Evolutionary conservation across 306 rosid genomes (phyloP).

Genomic region (Cicer pinnatifidum): DNA sequence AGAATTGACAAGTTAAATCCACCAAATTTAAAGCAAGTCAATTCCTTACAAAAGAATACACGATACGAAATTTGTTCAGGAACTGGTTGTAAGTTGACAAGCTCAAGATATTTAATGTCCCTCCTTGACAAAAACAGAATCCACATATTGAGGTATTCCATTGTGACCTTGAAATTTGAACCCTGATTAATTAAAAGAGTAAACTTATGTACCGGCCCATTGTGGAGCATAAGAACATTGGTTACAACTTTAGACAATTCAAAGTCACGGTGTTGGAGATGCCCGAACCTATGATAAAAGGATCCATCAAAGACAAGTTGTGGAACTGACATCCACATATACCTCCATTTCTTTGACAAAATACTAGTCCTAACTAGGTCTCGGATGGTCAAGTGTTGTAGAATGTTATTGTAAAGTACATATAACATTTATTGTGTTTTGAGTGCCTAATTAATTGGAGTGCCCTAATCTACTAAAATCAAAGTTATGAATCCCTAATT

Average conservation of each 20-base stretch:
- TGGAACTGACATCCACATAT: slow-evolving; percentile 27
- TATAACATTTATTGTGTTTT: too few relatives aligned
- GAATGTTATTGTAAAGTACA: not conserved
- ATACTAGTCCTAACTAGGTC: slow-evolving; percentile 33
- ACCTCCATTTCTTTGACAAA: slow-evolving; percentile 41
- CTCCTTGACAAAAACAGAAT: slow-evolving; percentile 10
- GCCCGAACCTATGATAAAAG: not conserved
- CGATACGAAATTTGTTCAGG: not conserved
- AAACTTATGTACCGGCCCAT: slow-evolving; percentile 7
- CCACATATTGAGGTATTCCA: not conserved
- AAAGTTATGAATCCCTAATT: too few relatives aligned
- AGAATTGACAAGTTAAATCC: not conserved
- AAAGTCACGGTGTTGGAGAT: not conserved
- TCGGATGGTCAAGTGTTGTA: not conserved
- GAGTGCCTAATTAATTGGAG: too few relatives aligned
- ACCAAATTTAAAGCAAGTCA: not conserved
- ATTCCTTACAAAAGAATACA: slow-evolving; percentile 19
- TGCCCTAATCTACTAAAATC: too few relatives aligned
- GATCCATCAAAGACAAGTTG: not conserved
- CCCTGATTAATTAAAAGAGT: not conserved
- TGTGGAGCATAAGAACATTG: slow-evolving; percentile 8
- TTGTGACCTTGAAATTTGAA: not conserved
- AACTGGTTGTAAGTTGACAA: not conserved
- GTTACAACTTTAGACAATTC: not conserved
- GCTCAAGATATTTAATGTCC: not conserved